These are phyloP conservation scores for Bruguiera sexangula DNA, from an alignment of 345 rosid genomes.

Conservation along the genomic window DNA sequence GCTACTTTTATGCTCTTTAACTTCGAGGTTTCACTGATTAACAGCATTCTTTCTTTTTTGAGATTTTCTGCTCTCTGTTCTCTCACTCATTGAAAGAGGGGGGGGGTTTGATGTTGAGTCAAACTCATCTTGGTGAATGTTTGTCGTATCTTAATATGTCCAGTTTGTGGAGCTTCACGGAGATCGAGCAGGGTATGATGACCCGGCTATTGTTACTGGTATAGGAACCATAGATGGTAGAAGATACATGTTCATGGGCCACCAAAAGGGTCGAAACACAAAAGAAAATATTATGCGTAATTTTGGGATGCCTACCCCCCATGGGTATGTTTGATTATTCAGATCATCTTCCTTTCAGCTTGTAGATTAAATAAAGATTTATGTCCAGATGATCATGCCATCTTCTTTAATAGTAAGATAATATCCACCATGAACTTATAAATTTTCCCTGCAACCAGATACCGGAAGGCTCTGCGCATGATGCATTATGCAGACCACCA, in stretches of 20 bases:
- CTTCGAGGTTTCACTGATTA: constrained; percentile 4
- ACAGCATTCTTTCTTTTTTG: neutral
- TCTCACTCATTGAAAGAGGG: no score
- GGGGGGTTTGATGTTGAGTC: neutral
- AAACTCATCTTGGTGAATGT: constrained; percentile 12
- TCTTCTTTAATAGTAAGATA: neutral
- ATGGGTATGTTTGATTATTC: constrained; percentile 57
- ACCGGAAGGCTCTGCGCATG: constrained; percentile 81
- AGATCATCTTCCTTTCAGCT: neutral
- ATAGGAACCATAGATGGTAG: constrained; percentile 85
- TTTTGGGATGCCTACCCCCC: constrained; percentile 99
- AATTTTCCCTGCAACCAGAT: constrained; percentile 41
- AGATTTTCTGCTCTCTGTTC: neutral
- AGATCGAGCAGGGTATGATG: constrained; percentile 96
- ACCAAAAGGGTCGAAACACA: constrained; percentile 98
- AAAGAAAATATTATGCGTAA: constrained; percentile 91
- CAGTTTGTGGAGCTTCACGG: constrained; percentile 99
- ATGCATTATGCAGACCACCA: constrained; percentile 88
- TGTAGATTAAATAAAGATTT: constrained; percentile 7
- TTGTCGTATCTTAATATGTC: constrained; percentile 16
- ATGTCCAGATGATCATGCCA: neutral
- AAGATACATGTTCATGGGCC: constrained; percentile 93
- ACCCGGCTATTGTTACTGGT: constrained; percentile 95
- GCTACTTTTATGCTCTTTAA: constrained; percentile 15
- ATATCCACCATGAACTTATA: constrained; percentile 16